Base-by-base conservation (phyloP, 768 basidiomycete species). In the Lactarius hatsudake region DNA sequence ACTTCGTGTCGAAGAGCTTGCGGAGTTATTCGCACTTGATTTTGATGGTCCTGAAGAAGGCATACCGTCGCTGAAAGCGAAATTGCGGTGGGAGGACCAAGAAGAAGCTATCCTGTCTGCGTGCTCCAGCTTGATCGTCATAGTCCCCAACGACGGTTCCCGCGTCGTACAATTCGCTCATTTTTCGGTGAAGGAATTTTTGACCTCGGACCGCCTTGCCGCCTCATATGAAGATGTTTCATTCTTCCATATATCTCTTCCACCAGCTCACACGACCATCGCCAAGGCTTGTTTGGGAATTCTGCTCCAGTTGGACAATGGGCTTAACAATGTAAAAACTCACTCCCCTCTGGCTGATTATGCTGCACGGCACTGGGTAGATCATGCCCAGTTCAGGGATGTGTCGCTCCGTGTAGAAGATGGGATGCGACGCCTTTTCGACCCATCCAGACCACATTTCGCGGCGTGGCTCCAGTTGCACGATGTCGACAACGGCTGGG, bases 1-100 rank as follows among this genome's bases (percentile, higher is more conserved):
- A 12, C 59, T 60, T 12, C 17, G 28, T 5, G 59, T 60, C 59
- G 26, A 60, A 10, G 59, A 60, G 28, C 59, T 45, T n/a, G 45
- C 20, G 8, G 45, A 45, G 8, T 2, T 45, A 9, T 2, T 45
- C 8, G 45, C 45, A 13, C 4, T 60, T 13, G 59, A 60, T 43
- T 43, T 43, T 20, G 28, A 60, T 6, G 26, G 13, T 0, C 20
- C 4, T 10, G 0, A 1, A 20, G 40, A 18, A 30, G 28, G 42
- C 8, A 32, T 34, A 10, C 59, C 59, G 12, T 30, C 12, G 34
- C 13, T 60, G 28, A 60, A 60, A 3, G 2, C 8, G 42, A 42
- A 43, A 12, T 60, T 42, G 59, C 59, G 42, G 1, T 60, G 40
- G 59, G 28, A 60, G 1, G 59, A 60, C 20, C 42, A 30, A 32